phyloP scores from a whole-genome alignment of 140 eudicot genomes.

The Senecio squalidus region DNA sequence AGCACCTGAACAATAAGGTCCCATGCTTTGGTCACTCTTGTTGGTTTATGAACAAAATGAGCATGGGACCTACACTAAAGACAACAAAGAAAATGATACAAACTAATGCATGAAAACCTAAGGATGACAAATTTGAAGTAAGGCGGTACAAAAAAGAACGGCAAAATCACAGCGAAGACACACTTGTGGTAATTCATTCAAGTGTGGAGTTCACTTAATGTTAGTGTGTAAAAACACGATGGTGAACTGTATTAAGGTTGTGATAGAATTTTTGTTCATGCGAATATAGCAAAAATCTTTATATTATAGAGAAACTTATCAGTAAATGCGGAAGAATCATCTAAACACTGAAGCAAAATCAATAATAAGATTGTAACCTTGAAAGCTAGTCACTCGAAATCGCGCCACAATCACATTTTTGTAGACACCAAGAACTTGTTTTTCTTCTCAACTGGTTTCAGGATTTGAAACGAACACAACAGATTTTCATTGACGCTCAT shows the following conservation, averaged over 20 bases:
- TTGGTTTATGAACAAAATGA: not conserved
- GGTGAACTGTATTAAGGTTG: not conserved
- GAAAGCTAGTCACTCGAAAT: constrained; percentile 3
- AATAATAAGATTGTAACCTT: not conserved
- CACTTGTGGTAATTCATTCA: not conserved
- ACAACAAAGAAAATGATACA: not conserved
- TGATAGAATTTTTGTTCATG: not conserved
- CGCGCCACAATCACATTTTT: constrained; percentile 38
- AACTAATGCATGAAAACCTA: not conserved
- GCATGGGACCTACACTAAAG: not conserved
- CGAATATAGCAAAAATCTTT: not conserved
- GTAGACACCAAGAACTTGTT: constrained; percentile 71
- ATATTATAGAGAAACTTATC: no score
- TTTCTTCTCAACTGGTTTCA: constrained; percentile 83
- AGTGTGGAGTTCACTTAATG: not conserved
- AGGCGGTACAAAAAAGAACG: not conserved
- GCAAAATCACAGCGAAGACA: no score
- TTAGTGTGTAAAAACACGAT: not conserved
- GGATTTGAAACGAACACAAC: constrained; percentile 87
- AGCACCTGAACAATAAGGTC: not conserved
- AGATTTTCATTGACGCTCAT: constrained; percentile 81
- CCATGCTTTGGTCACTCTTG: not conserved
- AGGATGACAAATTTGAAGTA: not conserved
- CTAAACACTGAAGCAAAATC: not conserved
- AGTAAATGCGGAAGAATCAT: no score